These are phyloP conservation scores for Coemansia sp. DNA, from an alignment of 192 early-diverging fungal genomes.

Conservation along the genomic window DNA sequence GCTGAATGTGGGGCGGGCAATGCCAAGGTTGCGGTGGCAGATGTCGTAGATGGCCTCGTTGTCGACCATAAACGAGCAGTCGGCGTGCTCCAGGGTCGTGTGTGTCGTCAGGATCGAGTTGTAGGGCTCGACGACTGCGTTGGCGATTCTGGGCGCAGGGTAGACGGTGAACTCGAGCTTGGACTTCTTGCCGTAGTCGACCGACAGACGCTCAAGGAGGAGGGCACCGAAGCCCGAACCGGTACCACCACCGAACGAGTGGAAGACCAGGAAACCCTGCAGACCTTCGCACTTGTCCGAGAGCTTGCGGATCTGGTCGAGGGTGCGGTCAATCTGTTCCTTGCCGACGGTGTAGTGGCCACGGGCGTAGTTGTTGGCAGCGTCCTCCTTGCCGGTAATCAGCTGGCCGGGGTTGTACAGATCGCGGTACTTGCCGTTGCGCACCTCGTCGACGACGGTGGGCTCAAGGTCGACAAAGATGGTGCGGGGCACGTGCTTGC, in stretches of 20 bases:
- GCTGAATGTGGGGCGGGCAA: conserved; percentile 94
- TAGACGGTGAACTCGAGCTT: conserved; percentile 99
- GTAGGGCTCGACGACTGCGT: conserved; percentile 97
- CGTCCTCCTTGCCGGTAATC: conserved; percentile 99
- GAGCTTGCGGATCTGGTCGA: conserved; percentile 96
- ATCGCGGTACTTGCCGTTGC: conserved; percentile 96
- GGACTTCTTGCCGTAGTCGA: conserved; percentile 99
- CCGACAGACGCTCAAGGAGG: conserved; percentile 96
- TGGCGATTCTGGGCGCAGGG: conserved; percentile 97
- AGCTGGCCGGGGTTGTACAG: conserved; percentile 94
- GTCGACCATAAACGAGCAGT: conserved; percentile 99
- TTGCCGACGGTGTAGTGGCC: conserved; percentile 99
- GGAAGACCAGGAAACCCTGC: conserved; percentile 99
- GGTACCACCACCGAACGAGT: conserved; percentile 99
- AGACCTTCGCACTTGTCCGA: conserved; percentile 98
- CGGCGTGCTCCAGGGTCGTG: conserved; percentile 97
- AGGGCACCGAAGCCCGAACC: conserved; percentile 99
- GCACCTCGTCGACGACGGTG: conserved; percentile 97
- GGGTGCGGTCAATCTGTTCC: conserved; percentile 94
- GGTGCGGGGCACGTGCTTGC: conserved; percentile 99
- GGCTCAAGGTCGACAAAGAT: conserved; percentile 98
- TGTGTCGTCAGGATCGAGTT: conserved; percentile 99
- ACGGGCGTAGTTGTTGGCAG: conserved; percentile 99
- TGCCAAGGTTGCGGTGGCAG: conserved; percentile 97
- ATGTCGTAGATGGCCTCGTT: conserved; percentile 99